Base-by-base conservation (phyloP, 805 yeast genomes). In the Myxozyma melibiosi region DNA sequence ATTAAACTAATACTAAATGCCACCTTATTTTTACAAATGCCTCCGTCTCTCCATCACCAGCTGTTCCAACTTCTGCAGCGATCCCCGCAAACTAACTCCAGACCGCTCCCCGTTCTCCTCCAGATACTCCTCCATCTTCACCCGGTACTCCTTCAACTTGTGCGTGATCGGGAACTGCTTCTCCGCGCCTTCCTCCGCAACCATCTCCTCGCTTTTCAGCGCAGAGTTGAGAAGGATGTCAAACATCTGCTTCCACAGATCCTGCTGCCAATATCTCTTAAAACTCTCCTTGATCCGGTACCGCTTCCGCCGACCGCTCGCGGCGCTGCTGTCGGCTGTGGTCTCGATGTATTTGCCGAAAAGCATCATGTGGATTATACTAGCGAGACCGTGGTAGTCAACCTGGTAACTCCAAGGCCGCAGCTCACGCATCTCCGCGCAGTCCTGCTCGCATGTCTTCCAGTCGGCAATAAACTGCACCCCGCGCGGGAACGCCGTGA, bases 341-440 rank as follows among this genome's bases (percentile, higher is more conserved):
- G 81, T 75, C 46, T 79, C 80, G 28, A 90, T 84, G 53, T 78
- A 78, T 13, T 77, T 74, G 0, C 95, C 95, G 74, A 84, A 90
- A 16, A 90, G 73, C 78, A 90, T 72, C 0, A 84, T 78, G 66
- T 90, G 92, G 1, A 89, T 74, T 0, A 87, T 80, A 33, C 83
- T 80, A 0, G 96, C 97, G 18, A 88, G 61, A 0, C 96, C 96
- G 69, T 80, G 86, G 68, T 89, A 89, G 71, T 90, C 97, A 2
- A 85, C 84, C 67, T 90, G 90, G 66, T 79, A 88, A 1, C 81
- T 80, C 95, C 96, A 90, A 0, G 86, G 79, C 49, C 75, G 66
- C 3, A 78, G 74, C 2, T 78, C 70, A 52, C 82, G 73, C 83
- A 88, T 82, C 65, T 85, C 89, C 3, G 82, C 81, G 67, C 95